These are phyloP conservation scores for Wilhelminamyces savonicus DNA, from an alignment of 805 yeast genomes.

Conservation along the genomic window DNA sequence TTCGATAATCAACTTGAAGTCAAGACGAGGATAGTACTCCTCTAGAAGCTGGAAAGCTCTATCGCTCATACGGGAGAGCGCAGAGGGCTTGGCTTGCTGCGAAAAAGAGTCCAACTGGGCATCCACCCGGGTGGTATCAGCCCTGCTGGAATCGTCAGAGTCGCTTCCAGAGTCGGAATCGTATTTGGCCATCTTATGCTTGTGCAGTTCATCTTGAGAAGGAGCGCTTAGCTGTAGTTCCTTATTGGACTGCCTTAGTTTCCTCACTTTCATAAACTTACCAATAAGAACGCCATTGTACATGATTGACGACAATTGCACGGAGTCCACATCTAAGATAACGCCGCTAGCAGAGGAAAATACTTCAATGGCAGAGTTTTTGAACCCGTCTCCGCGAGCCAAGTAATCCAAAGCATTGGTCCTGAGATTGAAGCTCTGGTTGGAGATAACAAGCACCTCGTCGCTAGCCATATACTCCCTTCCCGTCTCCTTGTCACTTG, in stretches of 20 bases:
- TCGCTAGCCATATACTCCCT: slow-evolving; percentile 8
- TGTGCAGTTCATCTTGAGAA: too few relatives aligned
- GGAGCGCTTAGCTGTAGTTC: too few relatives aligned
- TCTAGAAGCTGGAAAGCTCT: slow-evolving; percentile 3
- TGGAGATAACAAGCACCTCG: slow-evolving; percentile 31
- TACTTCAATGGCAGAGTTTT: slow-evolving; percentile 30
- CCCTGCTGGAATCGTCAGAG: too few relatives aligned
- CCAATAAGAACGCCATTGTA: slow-evolving; percentile 26
- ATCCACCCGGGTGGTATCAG: too few relatives aligned
- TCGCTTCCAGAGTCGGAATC: too few relatives aligned
- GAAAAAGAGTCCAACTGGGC: too few relatives aligned
- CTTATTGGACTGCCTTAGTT: too few relatives aligned
- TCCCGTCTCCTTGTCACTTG: slow-evolving; percentile 1
- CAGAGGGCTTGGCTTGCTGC: too few relatives aligned
- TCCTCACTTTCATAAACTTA: slow-evolving; percentile 11
- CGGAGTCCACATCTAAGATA: slow-evolving; percentile 28
- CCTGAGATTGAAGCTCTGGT: slow-evolving; percentile 26
- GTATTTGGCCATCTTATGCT: too few relatives aligned
- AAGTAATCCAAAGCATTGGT: slow-evolving; percentile 29
- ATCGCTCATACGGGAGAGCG: too few relatives aligned
- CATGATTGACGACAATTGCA: slow-evolving; percentile 23
- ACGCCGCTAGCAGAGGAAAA: slow-evolving; percentile 34
- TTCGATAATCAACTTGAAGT: slow-evolving; percentile 9
- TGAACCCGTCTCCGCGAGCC: slow-evolving; percentile 29
- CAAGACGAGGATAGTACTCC: slow-evolving; percentile 7